phyloP scores from a whole-genome alignment of 495 filamentous ascomycete species.

The Neurospora sp. region DNA sequence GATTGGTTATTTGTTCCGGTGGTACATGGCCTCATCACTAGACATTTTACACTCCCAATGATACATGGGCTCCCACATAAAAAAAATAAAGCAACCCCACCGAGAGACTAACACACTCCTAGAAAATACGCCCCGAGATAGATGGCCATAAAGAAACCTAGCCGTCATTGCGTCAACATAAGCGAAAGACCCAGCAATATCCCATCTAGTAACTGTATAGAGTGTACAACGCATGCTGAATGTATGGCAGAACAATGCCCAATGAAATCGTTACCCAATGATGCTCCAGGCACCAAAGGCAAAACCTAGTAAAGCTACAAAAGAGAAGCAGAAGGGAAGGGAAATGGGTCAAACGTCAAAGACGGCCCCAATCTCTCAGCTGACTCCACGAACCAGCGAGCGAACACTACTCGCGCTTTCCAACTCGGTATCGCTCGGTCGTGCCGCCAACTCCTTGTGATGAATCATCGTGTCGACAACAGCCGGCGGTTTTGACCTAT shows the following conservation, averaged over 20 bases:
- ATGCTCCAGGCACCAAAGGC: not conserved
- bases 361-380: not conserved
- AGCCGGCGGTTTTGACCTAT: conserved; percentile 6
- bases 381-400: conserved; percentile 1
- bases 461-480: conserved; percentile 13
- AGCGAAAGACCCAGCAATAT: not conserved
- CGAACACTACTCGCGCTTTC: conserved; percentile 15
- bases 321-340: not conserved
- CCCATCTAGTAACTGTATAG: not conserved
- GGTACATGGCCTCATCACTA: not conserved
- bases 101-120: not conserved
- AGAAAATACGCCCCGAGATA: not conserved
- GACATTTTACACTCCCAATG: not conserved
- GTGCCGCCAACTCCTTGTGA: conserved; percentile 13
- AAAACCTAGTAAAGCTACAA: not conserved
- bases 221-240: not conserved
- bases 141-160: not conserved
- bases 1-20: not conserved
- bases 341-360: too few species aligned
- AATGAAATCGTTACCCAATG: not conserved
- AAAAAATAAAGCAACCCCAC: not conserved
- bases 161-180: not conserved
- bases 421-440: conserved; percentile 15
- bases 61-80: not conserved
- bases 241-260: not conserved